Percentiles rank a stretch among this genome's conserved stretches.
These are phyloP conservation scores for Epichloe gansuensis DNA, from an alignment of 2,329 filamentous ascomycete genomes.

Conservation along the genomic window DNA sequence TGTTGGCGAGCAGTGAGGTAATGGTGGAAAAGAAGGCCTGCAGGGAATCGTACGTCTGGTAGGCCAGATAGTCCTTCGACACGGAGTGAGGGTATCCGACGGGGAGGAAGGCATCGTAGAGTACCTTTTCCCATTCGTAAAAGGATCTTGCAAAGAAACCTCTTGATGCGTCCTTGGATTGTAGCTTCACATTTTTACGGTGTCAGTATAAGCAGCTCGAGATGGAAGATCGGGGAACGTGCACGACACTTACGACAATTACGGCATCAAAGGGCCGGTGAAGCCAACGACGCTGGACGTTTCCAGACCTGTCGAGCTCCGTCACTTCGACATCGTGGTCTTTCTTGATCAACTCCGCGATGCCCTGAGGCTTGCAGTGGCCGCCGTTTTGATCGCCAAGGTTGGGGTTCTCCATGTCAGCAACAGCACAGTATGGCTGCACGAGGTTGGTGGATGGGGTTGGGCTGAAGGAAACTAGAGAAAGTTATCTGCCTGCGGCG, in stretches of 20 bases:
- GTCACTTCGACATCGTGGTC: conserved; percentile 18
- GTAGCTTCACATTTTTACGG: conserved; percentile 10
- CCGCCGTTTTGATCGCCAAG: not conserved
- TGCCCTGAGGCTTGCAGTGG: conserved; percentile 6
- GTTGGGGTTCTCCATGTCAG: not conserved
- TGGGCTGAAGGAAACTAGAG: too few species aligned
- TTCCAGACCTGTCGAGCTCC: conserved; percentile 27
- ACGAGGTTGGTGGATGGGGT: too few species aligned
- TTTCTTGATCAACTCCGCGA: conserved; percentile 14
- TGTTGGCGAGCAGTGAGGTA: conserved; percentile 64
- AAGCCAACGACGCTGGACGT: conserved; percentile 22
- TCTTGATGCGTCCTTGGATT: conserved; percentile 12
- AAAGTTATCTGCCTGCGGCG: not conserved
- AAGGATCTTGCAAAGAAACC: conserved; percentile 17
- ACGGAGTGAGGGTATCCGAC: conserved; percentile 83
- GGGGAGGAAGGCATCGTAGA: conserved; percentile 66
- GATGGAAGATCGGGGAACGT: not conserved
- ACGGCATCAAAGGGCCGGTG: conserved; percentile 17
- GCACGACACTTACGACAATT: conserved; percentile 13
- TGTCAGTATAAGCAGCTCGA: not conserved
- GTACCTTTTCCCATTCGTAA: conserved; percentile 25
- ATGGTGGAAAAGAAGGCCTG: conserved; percentile 80
- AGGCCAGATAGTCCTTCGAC: conserved; percentile 71
- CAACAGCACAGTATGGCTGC: not conserved
- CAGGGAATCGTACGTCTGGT: conserved; percentile 58